Evolutionary conservation across 2,329 filamentous ascomycete species (phyloP), one percentile per base, ranked within the genome.

Genomic region (Fusarium chuoi): DNA sequence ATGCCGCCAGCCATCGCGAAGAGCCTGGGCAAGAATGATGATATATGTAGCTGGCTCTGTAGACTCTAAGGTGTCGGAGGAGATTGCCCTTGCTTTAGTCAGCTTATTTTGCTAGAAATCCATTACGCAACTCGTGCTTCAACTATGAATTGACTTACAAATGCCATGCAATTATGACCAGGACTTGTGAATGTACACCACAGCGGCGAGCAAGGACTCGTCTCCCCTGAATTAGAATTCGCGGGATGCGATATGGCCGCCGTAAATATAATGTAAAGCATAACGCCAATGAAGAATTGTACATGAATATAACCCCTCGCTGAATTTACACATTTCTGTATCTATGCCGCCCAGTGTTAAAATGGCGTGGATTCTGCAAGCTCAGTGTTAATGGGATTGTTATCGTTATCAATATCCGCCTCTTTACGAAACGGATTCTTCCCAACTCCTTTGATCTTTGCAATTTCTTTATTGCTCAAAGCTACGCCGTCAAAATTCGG

Each of bases 361-460:
- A 54, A 70, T n/a, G 59, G 46, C 15, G 60, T 70, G 44, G 22
- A 49, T 70, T 49, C 41, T 41, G 51, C 45, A 28, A 62, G 61
- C 58, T 79, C 73, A 11, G 84, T 87, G 64, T 85, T 85, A 48
- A 81, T 81, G 5, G 84, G 80, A 6, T 71, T 73, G 3, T 83
- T 84, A 14, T 83, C 39, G 22, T 76, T 78, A 38, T 87, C 83
- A 8, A 88, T 24, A 52, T 90, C 87, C 9, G 74, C 69, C 75
- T 89, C 88, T 63, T 33, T 81, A 30, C 88, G 84, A 55, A 83
- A 75, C 1, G 87, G 87, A 62, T 90, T 90, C 77, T 84, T 87
- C 62, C 85, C 84, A 14, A 80, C 74, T 6, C 72, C 78, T 3
- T 78, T 80, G 36, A 90, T 79, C 10, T 81, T 79, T 0, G 80